Evolutionary conservation across 2,329 filamentous ascomycete species (phyloP).

Genomic region (Alternaria brassicae): DNA sequence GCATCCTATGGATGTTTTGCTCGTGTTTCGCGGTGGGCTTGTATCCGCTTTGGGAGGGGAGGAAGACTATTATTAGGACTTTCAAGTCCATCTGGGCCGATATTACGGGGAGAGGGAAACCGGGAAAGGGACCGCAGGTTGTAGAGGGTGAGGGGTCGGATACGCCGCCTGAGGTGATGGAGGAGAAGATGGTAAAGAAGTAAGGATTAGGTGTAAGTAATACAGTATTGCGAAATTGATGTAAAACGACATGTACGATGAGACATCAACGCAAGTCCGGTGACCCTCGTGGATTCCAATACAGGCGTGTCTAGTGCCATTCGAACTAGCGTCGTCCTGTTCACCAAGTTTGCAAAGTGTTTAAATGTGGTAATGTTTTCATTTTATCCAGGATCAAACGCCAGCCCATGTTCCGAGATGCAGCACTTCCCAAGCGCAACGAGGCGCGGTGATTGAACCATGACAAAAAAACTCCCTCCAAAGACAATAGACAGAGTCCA

Average conservation of each 20-base stretch:
- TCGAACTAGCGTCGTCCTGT: too few relatives aligned
- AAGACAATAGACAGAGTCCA: slow-evolving; percentile 11
- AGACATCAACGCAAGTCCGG: background rate
- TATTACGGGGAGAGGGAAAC: slow-evolving; percentile 52
- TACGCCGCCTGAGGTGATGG: slow-evolving; percentile 26
- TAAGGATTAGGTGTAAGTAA: background rate
- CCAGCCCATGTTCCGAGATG: background rate
- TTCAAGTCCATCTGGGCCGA: slow-evolving; percentile 68
- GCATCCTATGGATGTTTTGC: slow-evolving; percentile 79
- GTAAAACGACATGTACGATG: background rate
- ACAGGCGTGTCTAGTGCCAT: too few relatives aligned
- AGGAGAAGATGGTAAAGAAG: slow-evolving; percentile 32
- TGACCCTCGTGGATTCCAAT: too few relatives aligned
- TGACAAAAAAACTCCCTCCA: slow-evolving; percentile 14
- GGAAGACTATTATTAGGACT: slow-evolving; percentile 69
- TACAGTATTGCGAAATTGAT: background rate
- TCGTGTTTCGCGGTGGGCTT: slow-evolving; percentile 76
- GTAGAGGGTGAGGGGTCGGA: slow-evolving; percentile 28
- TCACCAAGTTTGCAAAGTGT: background rate
- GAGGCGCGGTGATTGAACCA: background rate
- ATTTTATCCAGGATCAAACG: slow-evolving; percentile 11
- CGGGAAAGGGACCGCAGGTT: slow-evolving; percentile 13
- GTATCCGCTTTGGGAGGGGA: slow-evolving; percentile 82
- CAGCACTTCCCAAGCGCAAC: background rate
- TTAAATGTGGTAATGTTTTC: slow-evolving; percentile 3